These are phyloP conservation scores for Ustilago vetiveriae DNA, from an alignment of 1,284 basidiomycete species.

Conservation along the genomic window DNA sequence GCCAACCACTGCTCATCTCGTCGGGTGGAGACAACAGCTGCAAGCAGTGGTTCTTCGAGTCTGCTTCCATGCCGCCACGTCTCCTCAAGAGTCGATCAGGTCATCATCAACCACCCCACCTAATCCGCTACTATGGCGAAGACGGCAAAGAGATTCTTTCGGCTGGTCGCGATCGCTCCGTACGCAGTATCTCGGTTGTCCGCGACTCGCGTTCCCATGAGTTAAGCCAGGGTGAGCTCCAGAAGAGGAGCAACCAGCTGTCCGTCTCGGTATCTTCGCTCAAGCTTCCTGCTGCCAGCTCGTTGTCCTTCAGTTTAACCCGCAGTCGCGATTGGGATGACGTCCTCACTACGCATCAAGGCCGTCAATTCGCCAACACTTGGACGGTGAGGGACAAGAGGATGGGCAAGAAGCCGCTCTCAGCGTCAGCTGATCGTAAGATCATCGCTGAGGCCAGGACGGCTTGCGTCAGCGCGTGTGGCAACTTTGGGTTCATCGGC, in stretches of 20 bases:
- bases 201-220: conserved; percentile 73
- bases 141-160: conserved; percentile 90
- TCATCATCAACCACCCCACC: conserved; percentile 87
- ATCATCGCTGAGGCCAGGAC: conserved; percentile 69
- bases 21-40: conserved; percentile 63
- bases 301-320: conserved; percentile 80
- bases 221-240: conserved; percentile 84
- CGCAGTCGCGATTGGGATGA: conserved; percentile 98
- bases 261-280: conserved; percentile 77
- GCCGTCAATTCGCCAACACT: conserved; percentile 66
- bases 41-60: conserved; percentile 92
- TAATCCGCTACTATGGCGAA: conserved; percentile 93
- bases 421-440: conserved; percentile 39
- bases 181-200: conserved; percentile 92
- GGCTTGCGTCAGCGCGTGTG: conserved; percentile 83
- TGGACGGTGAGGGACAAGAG: conserved; percentile 62
- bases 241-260: conserved; percentile 81
- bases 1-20: conserved; percentile 55
- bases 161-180: conserved; percentile 75
- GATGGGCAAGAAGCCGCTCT: conserved; percentile 48
- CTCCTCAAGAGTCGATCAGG: conserved; percentile 91
- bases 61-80: conserved; percentile 74
- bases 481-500: conserved; percentile 87
- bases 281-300: conserved; percentile 75
- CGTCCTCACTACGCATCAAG: conserved; percentile 85